Evolutionary conservation across 257 asterid species (phyloP).

Genomic region (Solanum paucissectum): DNA sequence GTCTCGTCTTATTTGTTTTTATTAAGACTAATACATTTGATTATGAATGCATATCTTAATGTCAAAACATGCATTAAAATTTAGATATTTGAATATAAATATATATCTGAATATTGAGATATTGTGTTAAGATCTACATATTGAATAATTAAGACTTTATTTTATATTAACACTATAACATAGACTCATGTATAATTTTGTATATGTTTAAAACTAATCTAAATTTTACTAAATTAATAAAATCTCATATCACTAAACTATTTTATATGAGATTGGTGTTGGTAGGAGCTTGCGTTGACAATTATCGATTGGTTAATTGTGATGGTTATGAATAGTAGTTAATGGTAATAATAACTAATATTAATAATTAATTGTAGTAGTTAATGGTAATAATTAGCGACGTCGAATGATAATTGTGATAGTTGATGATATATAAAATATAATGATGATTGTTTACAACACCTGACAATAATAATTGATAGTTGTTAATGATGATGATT

Average conservation of each 20-base stretch:
- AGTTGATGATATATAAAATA: not conserved
- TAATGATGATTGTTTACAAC: not conserved
- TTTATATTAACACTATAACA: too few species aligned
- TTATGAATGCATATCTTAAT: too few species aligned
- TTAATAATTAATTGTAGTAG: not conserved
- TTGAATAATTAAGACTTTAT: too few species aligned
- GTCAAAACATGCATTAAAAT: not conserved
- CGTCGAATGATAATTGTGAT: not conserved
- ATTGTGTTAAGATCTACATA: not conserved
- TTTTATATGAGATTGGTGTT: too few species aligned
- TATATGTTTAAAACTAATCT: not conserved
- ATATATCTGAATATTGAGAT: accelerated
- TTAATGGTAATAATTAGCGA: too few species aligned
- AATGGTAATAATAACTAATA: not conserved
- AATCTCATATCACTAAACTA: not conserved
- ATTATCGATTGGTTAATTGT: not conserved
- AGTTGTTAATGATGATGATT: too few species aligned
- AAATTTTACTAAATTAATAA: too few species aligned
- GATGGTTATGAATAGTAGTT: not conserved
- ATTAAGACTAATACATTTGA: too few species aligned
- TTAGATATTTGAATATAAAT: too few species aligned
- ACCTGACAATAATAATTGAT: too few species aligned
- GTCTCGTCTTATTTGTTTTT: too few species aligned
- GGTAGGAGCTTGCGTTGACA: too few species aligned
- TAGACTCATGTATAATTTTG: not conserved